Conservation (phyloP, 1,284 basidiomycete species). For the Pyrrhoderma lamaoense region DNA sequence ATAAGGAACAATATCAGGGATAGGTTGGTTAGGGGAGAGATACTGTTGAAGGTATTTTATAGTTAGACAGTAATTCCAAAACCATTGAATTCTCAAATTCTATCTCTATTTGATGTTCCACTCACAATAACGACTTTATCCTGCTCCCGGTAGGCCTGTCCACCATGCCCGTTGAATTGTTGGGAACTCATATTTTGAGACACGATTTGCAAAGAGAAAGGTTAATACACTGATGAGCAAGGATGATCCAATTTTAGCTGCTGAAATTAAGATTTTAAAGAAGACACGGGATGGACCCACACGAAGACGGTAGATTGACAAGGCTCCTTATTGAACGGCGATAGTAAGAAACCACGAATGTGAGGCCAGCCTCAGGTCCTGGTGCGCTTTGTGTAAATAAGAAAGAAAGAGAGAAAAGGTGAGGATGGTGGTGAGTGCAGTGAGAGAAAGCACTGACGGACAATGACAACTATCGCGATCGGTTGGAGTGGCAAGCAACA, state of each 20-base stretch:
- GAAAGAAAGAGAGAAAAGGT: too few species aligned
- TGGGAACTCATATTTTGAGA: conserved; percentile 10
- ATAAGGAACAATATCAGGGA: conserved; percentile 28
- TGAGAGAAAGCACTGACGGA: not conserved
- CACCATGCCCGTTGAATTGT: conserved; percentile 13
- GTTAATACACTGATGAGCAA: not conserved
- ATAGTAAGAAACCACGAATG: too few species aligned
- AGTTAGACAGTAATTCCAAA: not conserved
- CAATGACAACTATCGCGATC: too few species aligned
- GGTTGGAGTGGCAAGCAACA: too few species aligned
- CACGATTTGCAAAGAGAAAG: not conserved
- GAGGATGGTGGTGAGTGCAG: not conserved
- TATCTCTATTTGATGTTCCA: not conserved
- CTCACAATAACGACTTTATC: conserved; percentile 15
- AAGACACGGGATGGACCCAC: too few species aligned
- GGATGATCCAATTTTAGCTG: not conserved
- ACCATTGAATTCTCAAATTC: not conserved
- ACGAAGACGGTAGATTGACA: too few species aligned
- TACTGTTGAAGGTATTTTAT: conserved; percentile 23
- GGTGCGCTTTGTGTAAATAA: too few species aligned
- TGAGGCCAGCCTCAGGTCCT: conserved; percentile 2
- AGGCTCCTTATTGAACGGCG: too few species aligned
- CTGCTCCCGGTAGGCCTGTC: conserved; percentile 8
- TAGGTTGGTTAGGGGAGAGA: conserved; percentile 27
- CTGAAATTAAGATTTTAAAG: too few species aligned